Evolutionary conservation across 768 basidiomycete species (phyloP).

Genomic region (Xerocomellus amylosporus): DNA sequence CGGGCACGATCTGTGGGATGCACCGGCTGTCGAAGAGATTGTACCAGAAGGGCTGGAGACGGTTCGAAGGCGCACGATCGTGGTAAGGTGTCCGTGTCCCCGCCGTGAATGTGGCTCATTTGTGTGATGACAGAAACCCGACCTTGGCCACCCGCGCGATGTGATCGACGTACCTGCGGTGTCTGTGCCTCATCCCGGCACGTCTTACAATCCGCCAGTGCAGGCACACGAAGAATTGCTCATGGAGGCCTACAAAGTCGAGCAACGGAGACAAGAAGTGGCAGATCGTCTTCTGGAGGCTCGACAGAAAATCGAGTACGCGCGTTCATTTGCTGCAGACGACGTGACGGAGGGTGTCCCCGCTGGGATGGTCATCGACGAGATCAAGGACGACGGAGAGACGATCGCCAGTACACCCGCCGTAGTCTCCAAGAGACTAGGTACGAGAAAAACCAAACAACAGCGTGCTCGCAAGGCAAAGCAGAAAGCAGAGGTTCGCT

Average conservation of each 20-base stretch:
- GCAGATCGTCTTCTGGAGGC: conserved; percentile 51
- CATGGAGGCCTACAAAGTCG: conserved; percentile 60
- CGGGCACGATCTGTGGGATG: conserved; percentile 61
- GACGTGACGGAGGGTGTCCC: conserved; percentile 39
- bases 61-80: conserved; percentile 43
- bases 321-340: conserved; percentile 35
- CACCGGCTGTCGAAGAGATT: conserved; percentile 33
- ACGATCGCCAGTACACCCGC: conserved; percentile 32
- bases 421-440: conserved; percentile 38
- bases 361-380: conserved; percentile 66
- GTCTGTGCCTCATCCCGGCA: conserved; percentile 70
- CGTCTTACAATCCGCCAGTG: conserved; percentile 85
- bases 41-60: conserved; percentile 41
- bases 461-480: conserved; percentile 69
- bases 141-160: conserved; percentile 43
- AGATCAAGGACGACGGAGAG: conserved; percentile 40
- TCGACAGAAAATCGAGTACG: conserved; percentile 55
- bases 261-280: conserved; percentile 55
- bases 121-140: conserved; percentile 44
- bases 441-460: conserved; percentile 54
- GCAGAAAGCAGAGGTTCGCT: conserved; percentile 59
- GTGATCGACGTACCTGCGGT: conserved; percentile 66
- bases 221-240: conserved; percentile 72
- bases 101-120: neutral
- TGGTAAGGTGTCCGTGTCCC: conserved; percentile 40